These are phyloP conservation scores for Oenanthe javanica DNA, from an alignment of 140 eudicot genomes.

Conservation along the genomic window DNA sequence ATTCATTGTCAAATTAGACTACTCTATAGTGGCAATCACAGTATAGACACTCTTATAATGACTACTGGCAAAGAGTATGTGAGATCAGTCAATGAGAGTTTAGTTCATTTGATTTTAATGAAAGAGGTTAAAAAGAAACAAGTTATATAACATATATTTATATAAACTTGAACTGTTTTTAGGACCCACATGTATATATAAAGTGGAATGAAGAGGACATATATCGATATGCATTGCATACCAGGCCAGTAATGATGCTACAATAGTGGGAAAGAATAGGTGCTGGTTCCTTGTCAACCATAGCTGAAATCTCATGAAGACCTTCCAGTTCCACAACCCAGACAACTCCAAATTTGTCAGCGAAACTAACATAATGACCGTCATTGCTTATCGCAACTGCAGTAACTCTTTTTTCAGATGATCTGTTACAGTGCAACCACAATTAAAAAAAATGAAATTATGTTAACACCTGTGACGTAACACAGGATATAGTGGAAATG, in stretches of 20 bases:
- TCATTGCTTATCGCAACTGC: slow-evolving; percentile 83
- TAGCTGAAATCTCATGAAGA: slow-evolving; percentile 26
- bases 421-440: slow-evolving; percentile 31
- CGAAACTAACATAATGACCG: slow-evolving; percentile 62
- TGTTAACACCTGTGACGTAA: too few species aligned
- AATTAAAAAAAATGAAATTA: background rate
- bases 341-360: slow-evolving; percentile 94
- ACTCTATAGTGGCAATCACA: background rate
- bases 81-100: background rate
- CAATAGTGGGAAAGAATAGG: slow-evolving; percentile 83
- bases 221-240: slow-evolving; percentile 18
- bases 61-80: background rate
- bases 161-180: too few species aligned
- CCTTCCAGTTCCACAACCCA: slow-evolving; percentile 62
- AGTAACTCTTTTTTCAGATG: slow-evolving; percentile 87
- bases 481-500: too few species aligned
- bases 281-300: slow-evolving; percentile 48
- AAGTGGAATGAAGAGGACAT: background rate
- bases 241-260: slow-evolving; percentile 93
- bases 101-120: background rate
- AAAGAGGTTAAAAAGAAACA: background rate
- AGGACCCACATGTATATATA: too few species aligned
- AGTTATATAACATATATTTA: background rate
- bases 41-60: background rate
- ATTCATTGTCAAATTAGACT: background rate